Evolutionary conservation across 768 basidiomycete genomes (phyloP).

Genomic region (Floccularia luteovirens): DNA sequence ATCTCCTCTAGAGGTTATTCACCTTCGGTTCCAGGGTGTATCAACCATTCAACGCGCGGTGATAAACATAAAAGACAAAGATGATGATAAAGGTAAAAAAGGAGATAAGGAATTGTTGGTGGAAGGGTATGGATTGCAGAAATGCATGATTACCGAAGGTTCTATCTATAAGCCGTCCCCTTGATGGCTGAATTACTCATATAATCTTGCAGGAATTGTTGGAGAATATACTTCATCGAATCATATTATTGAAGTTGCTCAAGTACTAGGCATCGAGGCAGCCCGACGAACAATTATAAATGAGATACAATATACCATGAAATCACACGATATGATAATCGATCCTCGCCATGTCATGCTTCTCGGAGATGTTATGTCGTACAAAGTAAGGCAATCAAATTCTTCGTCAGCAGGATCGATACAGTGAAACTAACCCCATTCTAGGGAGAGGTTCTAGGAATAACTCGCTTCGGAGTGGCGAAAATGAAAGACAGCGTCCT

Average conservation of each 20-base stretch:
- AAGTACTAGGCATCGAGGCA: slow-evolving; percentile 97
- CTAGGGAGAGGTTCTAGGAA: slow-evolving; percentile 94
- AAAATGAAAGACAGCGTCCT: slow-evolving; percentile 99
- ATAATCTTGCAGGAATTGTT: slow-evolving; percentile 64
- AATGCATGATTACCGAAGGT: slow-evolving; percentile 98
- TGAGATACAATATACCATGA: slow-evolving; percentile 97
- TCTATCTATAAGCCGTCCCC: slow-evolving; percentile 11
- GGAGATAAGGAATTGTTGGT: slow-evolving; percentile 90
- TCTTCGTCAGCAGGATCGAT: background rate
- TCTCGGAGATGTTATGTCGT: slow-evolving; percentile 96
- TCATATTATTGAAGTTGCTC: slow-evolving; percentile 92
- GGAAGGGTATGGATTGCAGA: slow-evolving; percentile 94
- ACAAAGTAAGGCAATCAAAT: slow-evolving; percentile 55
- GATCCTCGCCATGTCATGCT: slow-evolving; percentile 99
- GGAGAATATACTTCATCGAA: slow-evolving; percentile 92
- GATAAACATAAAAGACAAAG: slow-evolving; percentile 92
- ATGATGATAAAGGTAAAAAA: slow-evolving; percentile 71
- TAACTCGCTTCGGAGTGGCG: slow-evolving; percentile 97
- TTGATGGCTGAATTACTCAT: slow-evolving; percentile 1
- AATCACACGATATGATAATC: slow-evolving; percentile 95
- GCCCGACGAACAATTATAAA: slow-evolving; percentile 91
- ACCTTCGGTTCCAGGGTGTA: slow-evolving; percentile 54
- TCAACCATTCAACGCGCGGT: slow-evolving; percentile 85
- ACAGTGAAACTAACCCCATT: background rate
- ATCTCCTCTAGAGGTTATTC: background rate